Evolutionary conservation across 352 stramenopile genomes (phyloP), one percentile per base, ranked within the genome.

Genomic region (Phytophthora chlamydospora): DNA sequence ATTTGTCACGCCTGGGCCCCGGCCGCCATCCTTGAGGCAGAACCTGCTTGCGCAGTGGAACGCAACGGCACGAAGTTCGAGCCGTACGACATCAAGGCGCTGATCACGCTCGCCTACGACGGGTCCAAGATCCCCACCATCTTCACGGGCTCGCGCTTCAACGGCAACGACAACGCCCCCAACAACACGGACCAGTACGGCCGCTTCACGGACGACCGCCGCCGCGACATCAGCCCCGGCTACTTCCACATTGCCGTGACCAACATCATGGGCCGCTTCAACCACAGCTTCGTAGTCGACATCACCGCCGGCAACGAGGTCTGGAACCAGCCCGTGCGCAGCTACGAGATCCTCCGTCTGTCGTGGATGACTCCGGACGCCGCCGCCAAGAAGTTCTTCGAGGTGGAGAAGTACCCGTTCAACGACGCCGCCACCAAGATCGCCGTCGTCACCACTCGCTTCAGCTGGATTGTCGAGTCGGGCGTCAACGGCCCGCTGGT

Each of bases 1-100:
- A 80, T 88, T 48, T 88, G 78, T 21, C 78, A 88, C 58, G 78
- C 78, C 1, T 88, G 78, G 78, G 78, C 78, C 24, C 75, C 78
- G 13, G 78, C 78, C 12, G 42, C 78, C 16, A 77, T 85, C 36
- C 51, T 88, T 6, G 78, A 88, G 42, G 49, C 66, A 1, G 78
- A 88, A 17, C 78, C 78, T 0, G 43, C 56, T 13, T 88, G 78
- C 46, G 54, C 74, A 0, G 78, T 88, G 12, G 66, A 68, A 31
- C 71, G 67, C 49, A 88, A 88, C 54, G 78, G 72, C 16, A 71
- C 74, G 9, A 75, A 59, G 12, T 88, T 88, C 47, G 59, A 86
- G 58, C 72, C 75, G 14, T 76, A 83, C 32, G 78, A 88, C 47
- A 85, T 88, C 38, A 88, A 88, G 53, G 78, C 71, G 27, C 41